These are phyloP conservation scores for Suillus clintonianus DNA, from an alignment of 768 basidiomycete genomes.

Conservation along the genomic window DNA sequence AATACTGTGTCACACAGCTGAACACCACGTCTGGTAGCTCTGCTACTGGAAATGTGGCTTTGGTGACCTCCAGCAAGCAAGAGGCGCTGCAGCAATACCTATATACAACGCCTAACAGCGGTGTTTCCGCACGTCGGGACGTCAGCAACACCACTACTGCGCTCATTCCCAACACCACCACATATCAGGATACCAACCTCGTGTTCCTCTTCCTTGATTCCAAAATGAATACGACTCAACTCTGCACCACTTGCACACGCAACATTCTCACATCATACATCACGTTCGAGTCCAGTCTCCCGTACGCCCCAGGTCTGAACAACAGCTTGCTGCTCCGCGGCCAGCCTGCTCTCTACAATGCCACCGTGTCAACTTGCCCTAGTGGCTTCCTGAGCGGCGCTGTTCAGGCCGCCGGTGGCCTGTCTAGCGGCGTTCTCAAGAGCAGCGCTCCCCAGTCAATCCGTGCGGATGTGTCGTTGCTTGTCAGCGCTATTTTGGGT, in stretches of 20 bases:
- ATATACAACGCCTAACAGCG: slow-evolving; percentile 16
- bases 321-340: slow-evolving; percentile 64
- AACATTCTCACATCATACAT: slow-evolving; percentile 77
- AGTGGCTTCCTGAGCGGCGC: slow-evolving; percentile 65
- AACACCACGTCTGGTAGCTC: slow-evolving; percentile 28
- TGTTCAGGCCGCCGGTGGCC: slow-evolving; percentile 67
- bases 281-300: slow-evolving; percentile 65
- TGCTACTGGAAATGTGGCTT: slow-evolving; percentile 18
- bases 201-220: slow-evolving; percentile 79
- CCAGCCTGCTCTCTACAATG: slow-evolving; percentile 67
- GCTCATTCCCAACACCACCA: slow-evolving; percentile 53
- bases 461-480: slow-evolving; percentile 27
- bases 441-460: slow-evolving; percentile 26
- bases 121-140: slow-evolving; percentile 31
- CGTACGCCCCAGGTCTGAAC: slow-evolving; percentile 75
- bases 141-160: slow-evolving; percentile 26
- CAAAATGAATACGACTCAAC: slow-evolving; percentile 42
- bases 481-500: slow-evolving; percentile 34
- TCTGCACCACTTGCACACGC: slow-evolving; percentile 86
- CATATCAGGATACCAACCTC: slow-evolving; percentile 61
- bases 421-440: slow-evolving; percentile 40
- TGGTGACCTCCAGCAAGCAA: slow-evolving; percentile 17
- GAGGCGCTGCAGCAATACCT: slow-evolving; percentile 25
- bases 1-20: slow-evolving; percentile 67
- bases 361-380: slow-evolving; percentile 67